These are phyloP conservation scores for Lenwebbia sp. DNA, from an alignment of 345 rosid species.

Conservation along the genomic window DNA sequence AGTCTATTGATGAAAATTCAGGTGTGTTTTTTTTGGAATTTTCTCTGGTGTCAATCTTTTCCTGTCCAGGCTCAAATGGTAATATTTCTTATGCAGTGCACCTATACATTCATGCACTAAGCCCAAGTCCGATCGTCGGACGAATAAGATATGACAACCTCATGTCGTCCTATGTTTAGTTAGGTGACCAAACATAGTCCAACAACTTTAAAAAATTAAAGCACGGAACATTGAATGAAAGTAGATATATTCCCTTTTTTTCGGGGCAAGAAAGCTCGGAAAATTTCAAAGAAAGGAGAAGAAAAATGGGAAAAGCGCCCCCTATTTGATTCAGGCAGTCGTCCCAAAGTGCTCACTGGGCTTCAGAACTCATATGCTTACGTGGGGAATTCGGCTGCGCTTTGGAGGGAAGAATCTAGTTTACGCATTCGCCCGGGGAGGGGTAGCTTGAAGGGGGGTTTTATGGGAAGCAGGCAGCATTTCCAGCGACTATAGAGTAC, in stretches of 20 bases:
- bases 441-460: not conserved
- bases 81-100: not conserved
- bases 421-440: not conserved
- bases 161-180: not conserved
- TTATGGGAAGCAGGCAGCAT: not conserved
- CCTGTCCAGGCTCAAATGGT: not conserved
- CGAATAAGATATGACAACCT: not conserved
- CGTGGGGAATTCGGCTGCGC: not conserved
- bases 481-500: not conserved
- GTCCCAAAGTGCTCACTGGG: not conserved
- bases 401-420: not conserved
- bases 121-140: not conserved
- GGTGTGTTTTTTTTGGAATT: not conserved
- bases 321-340: not conserved
- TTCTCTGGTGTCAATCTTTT: not conserved
- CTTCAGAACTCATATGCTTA: not conserved
- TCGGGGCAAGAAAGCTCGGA: no score
- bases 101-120: not conserved
- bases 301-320: not conserved
- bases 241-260: not conserved
- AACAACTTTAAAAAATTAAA: not conserved
- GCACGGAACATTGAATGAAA: not conserved
- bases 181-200: not conserved
- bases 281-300: not conserved
- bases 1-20: not conserved